These are phyloP conservation scores for Rhodosporidiobolus sp. DNA, from an alignment of 768 basidiomycete species.

Conservation along the genomic window DNA sequence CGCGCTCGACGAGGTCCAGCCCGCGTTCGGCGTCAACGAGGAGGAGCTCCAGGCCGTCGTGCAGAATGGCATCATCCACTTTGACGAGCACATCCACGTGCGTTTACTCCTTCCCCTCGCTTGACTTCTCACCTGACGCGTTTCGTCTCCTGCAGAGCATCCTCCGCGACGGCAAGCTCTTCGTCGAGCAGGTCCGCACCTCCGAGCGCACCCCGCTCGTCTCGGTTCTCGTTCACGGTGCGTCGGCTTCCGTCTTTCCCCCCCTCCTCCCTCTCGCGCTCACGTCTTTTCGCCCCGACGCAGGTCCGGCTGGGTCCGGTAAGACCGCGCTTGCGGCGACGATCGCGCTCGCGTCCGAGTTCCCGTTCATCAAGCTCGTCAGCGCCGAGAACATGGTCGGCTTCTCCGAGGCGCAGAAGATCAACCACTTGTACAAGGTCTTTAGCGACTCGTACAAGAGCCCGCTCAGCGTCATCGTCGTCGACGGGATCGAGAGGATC, in stretches of 20 bases:
- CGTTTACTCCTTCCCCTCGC: conserved; percentile 46
- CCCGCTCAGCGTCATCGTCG: conserved; percentile 89
- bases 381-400: conserved; percentile 97
- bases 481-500: conserved; percentile 89
- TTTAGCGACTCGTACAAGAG: conserved; percentile 97
- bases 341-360: conserved; percentile 88
- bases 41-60: conserved; percentile 90
- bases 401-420: conserved; percentile 86
- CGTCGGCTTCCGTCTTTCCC: conserved; percentile 13
- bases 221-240: conserved; percentile 75
- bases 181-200: conserved; percentile 89
- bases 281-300: too few species aligned
- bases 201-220: conserved; percentile 89
- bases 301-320: conserved; percentile 77
- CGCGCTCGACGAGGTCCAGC: conserved; percentile 89
- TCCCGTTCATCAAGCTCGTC: conserved; percentile 96
- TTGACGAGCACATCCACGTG: conserved; percentile 70
- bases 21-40: conserved; percentile 95
- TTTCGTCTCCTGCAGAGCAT: conserved; percentile 60
- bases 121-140: background rate
- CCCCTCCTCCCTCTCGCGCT: background rate
- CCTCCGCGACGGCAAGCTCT: conserved; percentile 75
- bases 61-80: conserved; percentile 95
- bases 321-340: conserved; percentile 93
- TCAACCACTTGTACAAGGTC: conserved; percentile 82